Evolutionary conservation across 148 eudicot species (phyloP).

Genomic region (Arctostaphylos glauca): DNA sequence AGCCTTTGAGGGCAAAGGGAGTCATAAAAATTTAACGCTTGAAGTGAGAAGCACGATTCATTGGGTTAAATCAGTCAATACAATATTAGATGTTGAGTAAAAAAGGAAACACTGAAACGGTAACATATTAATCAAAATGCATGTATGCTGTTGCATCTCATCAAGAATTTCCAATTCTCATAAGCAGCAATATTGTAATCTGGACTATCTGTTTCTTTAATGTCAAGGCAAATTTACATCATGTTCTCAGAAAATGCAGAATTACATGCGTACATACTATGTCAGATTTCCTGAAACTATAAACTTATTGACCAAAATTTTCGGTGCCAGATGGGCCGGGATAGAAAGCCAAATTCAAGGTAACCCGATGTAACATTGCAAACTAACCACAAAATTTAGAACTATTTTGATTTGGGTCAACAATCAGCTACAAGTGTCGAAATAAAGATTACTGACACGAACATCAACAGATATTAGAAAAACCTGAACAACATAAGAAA

Average conservation of each 20-base stretch:
- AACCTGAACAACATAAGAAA: not conserved
- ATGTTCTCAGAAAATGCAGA: not conserved
- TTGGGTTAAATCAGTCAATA: not conserved
- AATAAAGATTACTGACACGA: not conserved
- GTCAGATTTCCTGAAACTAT: not conserved
- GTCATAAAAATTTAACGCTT: not conserved
- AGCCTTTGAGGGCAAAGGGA: not conserved
- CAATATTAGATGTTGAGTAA: not conserved
- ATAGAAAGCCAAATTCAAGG: not conserved
- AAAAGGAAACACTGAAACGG: not conserved
- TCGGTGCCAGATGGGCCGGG: not conserved
- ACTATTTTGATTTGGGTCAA: not conserved
- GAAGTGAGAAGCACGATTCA: not conserved
- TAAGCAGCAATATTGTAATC: not conserved
- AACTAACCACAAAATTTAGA: not conserved
- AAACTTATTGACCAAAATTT: not conserved
- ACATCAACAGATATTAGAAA: not conserved
- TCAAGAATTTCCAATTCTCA: not conserved
- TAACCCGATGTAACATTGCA: not conserved
- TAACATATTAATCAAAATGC: not conserved
- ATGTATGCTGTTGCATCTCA: not conserved
- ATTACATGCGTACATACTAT: not conserved
- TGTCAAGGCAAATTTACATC: slow-evolving; percentile 7
- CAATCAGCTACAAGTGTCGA: not conserved
- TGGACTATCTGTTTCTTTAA: not conserved